Percentiles rank a stretch among this genome's conserved stretches.
phyloP scores from a whole-genome alignment of 139 green algal species.

The Chlamydomonas schloesseri region DNA sequence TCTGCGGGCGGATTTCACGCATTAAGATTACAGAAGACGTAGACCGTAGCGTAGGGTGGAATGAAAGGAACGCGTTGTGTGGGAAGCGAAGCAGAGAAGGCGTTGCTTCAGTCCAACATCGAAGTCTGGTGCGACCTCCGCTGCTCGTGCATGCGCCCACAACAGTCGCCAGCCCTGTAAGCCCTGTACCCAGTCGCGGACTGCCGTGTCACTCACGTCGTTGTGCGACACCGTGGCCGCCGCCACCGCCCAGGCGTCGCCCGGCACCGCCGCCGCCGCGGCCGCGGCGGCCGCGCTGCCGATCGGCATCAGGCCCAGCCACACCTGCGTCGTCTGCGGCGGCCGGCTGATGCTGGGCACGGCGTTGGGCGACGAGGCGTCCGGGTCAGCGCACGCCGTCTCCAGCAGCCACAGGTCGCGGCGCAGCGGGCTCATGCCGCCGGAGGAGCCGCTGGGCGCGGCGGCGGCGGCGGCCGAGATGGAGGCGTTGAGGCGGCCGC shows the following conservation, averaged over 20 bases:
- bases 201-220: conserved; percentile 6
- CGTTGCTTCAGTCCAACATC: no score
- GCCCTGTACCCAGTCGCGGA: no score
- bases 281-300: not conserved
- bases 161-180: no score
- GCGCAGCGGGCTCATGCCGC: not conserved
- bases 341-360: not conserved
- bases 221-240: not conserved
- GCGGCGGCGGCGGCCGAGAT: not conserved
- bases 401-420: conserved; percentile 22
- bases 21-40: no score
- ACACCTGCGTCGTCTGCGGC: not conserved
- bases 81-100: no score
- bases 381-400: conserved; percentile 1
- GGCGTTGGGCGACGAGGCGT: not conserved
- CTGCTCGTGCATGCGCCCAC: no score
- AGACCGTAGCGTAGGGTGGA: no score
- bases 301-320: not conserved
- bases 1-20: not conserved
- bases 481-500: not conserved
- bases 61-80: no score
- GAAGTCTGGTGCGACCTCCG: no score
- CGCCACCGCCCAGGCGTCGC: not conserved
- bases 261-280: not conserved
- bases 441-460: not conserved